Evolutionary conservation across 2,329 filamentous ascomycete genomes (phyloP).

Genomic region (Colletotrichum tropicale): DNA sequence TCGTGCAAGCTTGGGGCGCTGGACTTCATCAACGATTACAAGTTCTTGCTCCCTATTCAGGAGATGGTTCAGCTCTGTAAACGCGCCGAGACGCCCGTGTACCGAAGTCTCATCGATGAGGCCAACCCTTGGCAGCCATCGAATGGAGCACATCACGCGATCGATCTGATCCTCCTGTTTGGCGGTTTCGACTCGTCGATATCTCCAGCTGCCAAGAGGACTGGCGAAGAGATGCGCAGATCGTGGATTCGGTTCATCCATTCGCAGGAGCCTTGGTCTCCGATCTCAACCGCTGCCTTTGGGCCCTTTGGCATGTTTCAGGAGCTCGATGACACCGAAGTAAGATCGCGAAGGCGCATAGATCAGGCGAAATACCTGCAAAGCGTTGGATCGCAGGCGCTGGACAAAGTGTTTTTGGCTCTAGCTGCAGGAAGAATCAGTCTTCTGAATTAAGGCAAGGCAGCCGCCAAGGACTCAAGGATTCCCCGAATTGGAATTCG

Average conservation of each 20-base stretch:
- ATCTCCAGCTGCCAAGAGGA: constrained; percentile 33
- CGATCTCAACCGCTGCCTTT: constrained; percentile 35
- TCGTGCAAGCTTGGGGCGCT: constrained; percentile 44
- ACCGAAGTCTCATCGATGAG: constrained; percentile 47
- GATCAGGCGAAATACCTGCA: constrained; percentile 30
- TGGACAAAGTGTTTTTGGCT: not conserved
- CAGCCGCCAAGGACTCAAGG: not conserved
- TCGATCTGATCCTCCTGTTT: constrained; percentile 50
- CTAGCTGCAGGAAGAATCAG: constrained; percentile 45
- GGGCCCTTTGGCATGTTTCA: constrained; percentile 40
- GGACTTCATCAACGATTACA: constrained; percentile 38
- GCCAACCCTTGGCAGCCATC: constrained; percentile 51
- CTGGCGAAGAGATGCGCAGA: constrained; percentile 40
- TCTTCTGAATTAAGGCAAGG: constrained; percentile 34
- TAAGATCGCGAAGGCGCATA: constrained; percentile 32
- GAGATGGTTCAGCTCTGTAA: constrained; percentile 18
- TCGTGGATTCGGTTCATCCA: constrained; percentile 44
- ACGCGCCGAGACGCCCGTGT: constrained; percentile 30
- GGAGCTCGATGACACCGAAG: constrained; percentile 33
- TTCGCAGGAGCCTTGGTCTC: constrained; percentile 38
- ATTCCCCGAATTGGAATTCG: not conserved
- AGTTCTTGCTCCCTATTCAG: constrained; percentile 31
- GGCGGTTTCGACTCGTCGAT: constrained; percentile 40
- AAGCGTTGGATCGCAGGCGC: constrained; percentile 26
- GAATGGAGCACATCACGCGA: constrained; percentile 48